A percentile compares a stretch with the other conserved stretches of the same genome.
phyloP scores from a whole-genome alignment of 805 yeast species.

The Saccharomyces eubayanus region DNA sequence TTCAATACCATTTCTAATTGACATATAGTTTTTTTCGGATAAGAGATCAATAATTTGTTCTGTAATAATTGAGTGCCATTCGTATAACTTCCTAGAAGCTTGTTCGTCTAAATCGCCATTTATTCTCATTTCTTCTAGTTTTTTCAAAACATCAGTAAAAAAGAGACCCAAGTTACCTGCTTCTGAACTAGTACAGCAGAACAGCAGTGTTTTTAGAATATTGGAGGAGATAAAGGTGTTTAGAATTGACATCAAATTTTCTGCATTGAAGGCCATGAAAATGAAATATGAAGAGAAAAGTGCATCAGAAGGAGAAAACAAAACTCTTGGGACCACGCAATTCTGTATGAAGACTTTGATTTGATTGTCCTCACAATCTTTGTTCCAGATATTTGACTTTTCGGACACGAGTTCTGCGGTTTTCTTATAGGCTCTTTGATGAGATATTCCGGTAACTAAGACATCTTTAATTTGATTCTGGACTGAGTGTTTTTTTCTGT shows the following conservation, averaged over 20 bases:
- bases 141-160: constrained; percentile 44
- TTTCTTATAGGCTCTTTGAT: constrained; percentile 14
- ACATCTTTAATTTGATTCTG: constrained; percentile 14
- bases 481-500: constrained; percentile 13
- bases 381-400: constrained; percentile 11
- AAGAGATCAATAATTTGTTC: constrained; percentile 19
- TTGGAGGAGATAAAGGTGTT: constrained; percentile 41
- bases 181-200: constrained; percentile 64
- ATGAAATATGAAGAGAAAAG: constrained; percentile 57
- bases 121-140: constrained; percentile 40
- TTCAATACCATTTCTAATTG: constrained; percentile 71
- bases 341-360: constrained; percentile 41
- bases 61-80: constrained; percentile 48
- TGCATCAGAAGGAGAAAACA: constrained; percentile 80
- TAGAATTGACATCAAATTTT: constrained; percentile 35
- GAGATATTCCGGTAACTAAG: constrained; percentile 14
- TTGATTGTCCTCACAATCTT: constrained; percentile 14
- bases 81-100: constrained; percentile 36
- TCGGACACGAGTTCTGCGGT: constrained; percentile 5
- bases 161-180: constrained; percentile 79
- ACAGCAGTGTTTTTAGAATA: constrained; percentile 49
- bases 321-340: constrained; percentile 67
- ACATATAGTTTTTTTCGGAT: constrained; percentile 51
- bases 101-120: constrained; percentile 18
- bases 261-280: constrained; percentile 38